Evolutionary conservation across 208 protist species (phyloP).

Genomic region (Acanthamoeba sp.): DNA sequence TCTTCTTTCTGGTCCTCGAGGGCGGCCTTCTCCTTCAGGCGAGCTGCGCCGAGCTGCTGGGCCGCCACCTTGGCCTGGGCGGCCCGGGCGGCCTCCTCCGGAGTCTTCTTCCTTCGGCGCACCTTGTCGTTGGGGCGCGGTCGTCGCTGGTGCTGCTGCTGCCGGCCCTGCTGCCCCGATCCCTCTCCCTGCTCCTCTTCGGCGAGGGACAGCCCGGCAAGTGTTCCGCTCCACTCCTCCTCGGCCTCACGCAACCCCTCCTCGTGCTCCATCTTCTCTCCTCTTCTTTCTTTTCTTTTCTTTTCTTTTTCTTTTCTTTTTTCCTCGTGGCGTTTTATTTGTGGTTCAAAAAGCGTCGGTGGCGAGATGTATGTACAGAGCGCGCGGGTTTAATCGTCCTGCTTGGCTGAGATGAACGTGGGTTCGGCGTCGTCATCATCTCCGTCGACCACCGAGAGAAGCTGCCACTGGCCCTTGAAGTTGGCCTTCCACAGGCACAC

Average conservation of each 20-base stretch:
- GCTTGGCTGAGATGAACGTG: conserved; percentile 49
- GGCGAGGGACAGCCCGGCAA: neutral
- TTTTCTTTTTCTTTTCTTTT: neutral
- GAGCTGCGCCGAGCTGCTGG: neutral
- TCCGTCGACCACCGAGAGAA: conserved; percentile 69
- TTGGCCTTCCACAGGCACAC: conserved; percentile 89
- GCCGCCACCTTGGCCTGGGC: conserved; percentile 22
- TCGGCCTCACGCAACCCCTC: neutral
- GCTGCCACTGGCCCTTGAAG: conserved; percentile 83
- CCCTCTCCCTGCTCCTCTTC: neutral
- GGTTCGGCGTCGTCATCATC: conserved; percentile 75
- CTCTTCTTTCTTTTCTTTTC: neutral
- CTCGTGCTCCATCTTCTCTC: neutral
- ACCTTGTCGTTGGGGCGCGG: neutral
- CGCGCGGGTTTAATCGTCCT: neutral
- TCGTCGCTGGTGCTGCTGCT: neutral
- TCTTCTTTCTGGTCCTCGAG: neutral
- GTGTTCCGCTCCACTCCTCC: neutral
- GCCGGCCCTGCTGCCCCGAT: neutral
- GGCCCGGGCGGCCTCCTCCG: conserved; percentile 9
- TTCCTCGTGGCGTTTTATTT: neutral
- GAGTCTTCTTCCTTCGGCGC: conserved; percentile 6
- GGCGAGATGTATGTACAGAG: neutral
- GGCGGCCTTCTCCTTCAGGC: neutral
- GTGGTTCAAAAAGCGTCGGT: neutral